Base-by-base conservation (phyloP, 75 land plant species). In the Pinus tabuliformis region DNA sequence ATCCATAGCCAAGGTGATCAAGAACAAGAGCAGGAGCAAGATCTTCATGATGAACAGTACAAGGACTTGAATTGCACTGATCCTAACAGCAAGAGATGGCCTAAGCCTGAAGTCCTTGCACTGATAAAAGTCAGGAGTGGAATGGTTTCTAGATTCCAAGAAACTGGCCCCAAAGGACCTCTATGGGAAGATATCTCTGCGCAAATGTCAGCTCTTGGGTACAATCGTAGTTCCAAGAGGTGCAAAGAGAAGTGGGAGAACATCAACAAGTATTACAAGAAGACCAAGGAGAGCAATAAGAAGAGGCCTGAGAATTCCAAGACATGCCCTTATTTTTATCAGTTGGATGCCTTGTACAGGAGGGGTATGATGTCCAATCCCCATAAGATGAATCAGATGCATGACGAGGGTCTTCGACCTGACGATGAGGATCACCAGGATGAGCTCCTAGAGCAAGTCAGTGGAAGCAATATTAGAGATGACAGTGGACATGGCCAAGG, bases 161-260 rank as follows among this genome's bases (percentile, higher is more conserved):
- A 78, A 42, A 17, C 79, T 28, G 80, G 79, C 16, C 49, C 78
- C 1, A 78, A 78, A 39, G 80, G 30, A 3, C 59, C 60, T 17
- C 78, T 78, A 20, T 78, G 80, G 80, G 80, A 78, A 28, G 56
- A 74, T 16, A 59, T 78, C 58, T 74, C 80, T 13, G 15, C 62
- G 3, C 60, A 57, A n/a, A 78, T 78, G 80, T 17, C 62, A 20
- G 5, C 16, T 2, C 8, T 76, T 22, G 80, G 80, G 22, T 78
- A 75, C 78, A 16, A 6, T 13, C 57, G 80, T 17, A 74, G 18
- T 56, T 61, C 80, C 16, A 78, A 75, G 21, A 33, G 78, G 24
- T 77, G 78, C 78, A 77, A 77, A 78, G 78, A 77, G 57, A 77
- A 77, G 37, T 78, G 80, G 80, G 80, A 78, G 59, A 78, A 78